Evolutionary conservation across 768 basidiomycete species (phyloP).

Genomic region (Xerocomus brunneocitrinus): DNA sequence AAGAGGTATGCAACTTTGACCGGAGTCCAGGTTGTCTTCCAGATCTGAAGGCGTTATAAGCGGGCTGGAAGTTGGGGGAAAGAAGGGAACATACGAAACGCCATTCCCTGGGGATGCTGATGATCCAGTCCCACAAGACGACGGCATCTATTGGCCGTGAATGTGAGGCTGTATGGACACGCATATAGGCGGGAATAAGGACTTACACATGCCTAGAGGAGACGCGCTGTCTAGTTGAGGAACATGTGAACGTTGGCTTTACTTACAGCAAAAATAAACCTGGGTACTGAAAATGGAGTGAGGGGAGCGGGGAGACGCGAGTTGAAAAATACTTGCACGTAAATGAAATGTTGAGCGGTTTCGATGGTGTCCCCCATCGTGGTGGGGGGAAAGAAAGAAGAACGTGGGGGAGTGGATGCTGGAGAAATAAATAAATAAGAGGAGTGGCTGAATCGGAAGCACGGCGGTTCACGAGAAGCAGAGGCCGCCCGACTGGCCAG

Average conservation of each 20-base stretch:
- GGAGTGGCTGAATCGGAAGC: conserved; percentile 23
- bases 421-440: conserved; percentile 27
- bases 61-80: background rate
- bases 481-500: conserved; percentile 17
- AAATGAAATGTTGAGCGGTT: conserved; percentile 72
- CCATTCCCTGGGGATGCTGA: conserved; percentile 73
- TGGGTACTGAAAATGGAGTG: conserved; percentile 41
- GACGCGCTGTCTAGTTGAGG: conserved; percentile 21
- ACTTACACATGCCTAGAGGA: conserved; percentile 64
- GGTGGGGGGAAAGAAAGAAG: conserved; percentile 16
- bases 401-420: conserved; percentile 6
- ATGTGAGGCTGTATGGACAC: background rate
- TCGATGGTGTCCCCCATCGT: conserved; percentile 44
- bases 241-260: conserved; percentile 12
- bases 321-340: conserved; percentile 43
- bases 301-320: conserved; percentile 2
- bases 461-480: conserved; percentile 27
- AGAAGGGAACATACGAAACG: conserved; percentile 51
- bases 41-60: conserved; percentile 45
- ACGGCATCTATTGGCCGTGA: conserved; percentile 56
- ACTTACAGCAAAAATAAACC: conserved; percentile 83
- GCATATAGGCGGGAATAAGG: conserved; percentile 18
- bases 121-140: conserved; percentile 82
- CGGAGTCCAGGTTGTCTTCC: conserved; percentile 81
- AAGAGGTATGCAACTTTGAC: conserved; percentile 81